Conservation (phyloP, 768 basidiomycete genomes). For the Suillus hirtellus region DNA sequence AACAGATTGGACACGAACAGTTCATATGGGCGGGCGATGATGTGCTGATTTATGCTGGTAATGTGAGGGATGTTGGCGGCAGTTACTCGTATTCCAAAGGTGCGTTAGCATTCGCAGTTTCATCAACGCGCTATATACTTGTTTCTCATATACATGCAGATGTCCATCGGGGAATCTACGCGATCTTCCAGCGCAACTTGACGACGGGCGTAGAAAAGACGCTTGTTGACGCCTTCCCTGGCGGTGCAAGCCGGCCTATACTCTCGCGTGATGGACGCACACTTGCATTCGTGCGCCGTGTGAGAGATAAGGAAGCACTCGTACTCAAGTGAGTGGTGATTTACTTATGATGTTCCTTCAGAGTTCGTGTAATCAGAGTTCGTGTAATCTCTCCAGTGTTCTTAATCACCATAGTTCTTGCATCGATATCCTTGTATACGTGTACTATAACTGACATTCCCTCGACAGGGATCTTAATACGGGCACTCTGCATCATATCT, state of each 20-base stretch:
- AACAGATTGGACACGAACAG: slow-evolving; percentile 77
- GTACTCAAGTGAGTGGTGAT: slow-evolving; percentile 58
- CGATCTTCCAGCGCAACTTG: slow-evolving; percentile 67
- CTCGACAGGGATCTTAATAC: slow-evolving; percentile 59
- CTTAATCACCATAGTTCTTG: neutral
- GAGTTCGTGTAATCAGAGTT: neutral
- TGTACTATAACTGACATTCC: slow-evolving; percentile 7
- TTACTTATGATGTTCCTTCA: neutral
- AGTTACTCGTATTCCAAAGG: slow-evolving; percentile 67
- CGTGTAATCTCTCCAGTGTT: neutral
- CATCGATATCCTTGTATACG: neutral
- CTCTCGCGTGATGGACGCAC: slow-evolving; percentile 68
- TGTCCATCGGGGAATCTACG: slow-evolving; percentile 68
- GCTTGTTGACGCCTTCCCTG: slow-evolving; percentile 58
- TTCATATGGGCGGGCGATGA: slow-evolving; percentile 62
- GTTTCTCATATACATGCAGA: slow-evolving; percentile 39
- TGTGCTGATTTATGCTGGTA: slow-evolving; percentile 64
- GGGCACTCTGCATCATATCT: slow-evolving; percentile 63
- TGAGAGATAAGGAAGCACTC: slow-evolving; percentile 70
- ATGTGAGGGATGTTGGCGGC: slow-evolving; percentile 49
- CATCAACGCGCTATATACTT: neutral
- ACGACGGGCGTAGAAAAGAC: slow-evolving; percentile 53
- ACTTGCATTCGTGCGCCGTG: slow-evolving; percentile 72
- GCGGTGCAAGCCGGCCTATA: slow-evolving; percentile 74
- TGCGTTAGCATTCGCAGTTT: slow-evolving; percentile 20